Percentiles rank a stretch among this genome's conserved stretches.
Conservation (phyloP, 2,329 filamentous ascomycete species). For the Talaromyces verruculosus region DNA sequence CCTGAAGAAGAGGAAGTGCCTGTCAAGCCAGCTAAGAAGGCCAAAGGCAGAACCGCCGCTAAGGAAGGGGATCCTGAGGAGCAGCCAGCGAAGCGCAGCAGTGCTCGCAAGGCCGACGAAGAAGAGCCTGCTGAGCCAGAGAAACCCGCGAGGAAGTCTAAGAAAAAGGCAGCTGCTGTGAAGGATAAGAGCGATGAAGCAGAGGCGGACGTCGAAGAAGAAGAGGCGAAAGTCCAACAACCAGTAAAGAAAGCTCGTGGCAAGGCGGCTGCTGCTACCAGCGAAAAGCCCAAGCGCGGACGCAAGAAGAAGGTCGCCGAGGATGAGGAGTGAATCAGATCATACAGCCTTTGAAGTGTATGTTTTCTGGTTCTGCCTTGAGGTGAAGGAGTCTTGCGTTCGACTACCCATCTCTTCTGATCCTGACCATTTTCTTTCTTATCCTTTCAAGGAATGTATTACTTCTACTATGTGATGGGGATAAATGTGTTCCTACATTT, state of each 20-base stretch:
- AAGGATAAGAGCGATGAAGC: slow-evolving; percentile 2
- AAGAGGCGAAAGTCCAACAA: slow-evolving; percentile 1
- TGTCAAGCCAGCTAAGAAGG: slow-evolving; percentile 17
- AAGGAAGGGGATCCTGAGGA: slow-evolving; percentile 11
- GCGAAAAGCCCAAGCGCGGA: slow-evolving; percentile 23
- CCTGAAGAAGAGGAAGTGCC: slow-evolving; percentile 23
- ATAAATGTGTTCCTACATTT: not conserved
- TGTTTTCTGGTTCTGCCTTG: too few relatives aligned
- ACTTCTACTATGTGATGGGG: not conserved
- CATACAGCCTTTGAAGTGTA: not conserved
- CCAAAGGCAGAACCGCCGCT: slow-evolving; percentile 12
- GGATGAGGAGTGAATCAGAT: slow-evolving; percentile 6
- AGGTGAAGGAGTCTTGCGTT: not conserved
- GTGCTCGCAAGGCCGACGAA: slow-evolving; percentile 11
- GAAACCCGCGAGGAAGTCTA: slow-evolving; percentile 25
- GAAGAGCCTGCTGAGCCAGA: slow-evolving; percentile 21
- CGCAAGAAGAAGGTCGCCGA: slow-evolving; percentile 18
- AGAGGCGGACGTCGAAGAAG: slow-evolving; percentile 1
- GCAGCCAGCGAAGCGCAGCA: slow-evolving; percentile 18
- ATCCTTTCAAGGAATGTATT: not conserved
- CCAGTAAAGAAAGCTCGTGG: slow-evolving; percentile 15
- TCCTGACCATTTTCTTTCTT: not conserved
- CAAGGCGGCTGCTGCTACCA: slow-evolving; percentile 8
- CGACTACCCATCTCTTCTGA: not conserved
- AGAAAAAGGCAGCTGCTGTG: slow-evolving; percentile 12